These are phyloP conservation scores for Neurospora cerealis DNA, from an alignment of 495 filamentous ascomycete species.

Conservation along the genomic window DNA sequence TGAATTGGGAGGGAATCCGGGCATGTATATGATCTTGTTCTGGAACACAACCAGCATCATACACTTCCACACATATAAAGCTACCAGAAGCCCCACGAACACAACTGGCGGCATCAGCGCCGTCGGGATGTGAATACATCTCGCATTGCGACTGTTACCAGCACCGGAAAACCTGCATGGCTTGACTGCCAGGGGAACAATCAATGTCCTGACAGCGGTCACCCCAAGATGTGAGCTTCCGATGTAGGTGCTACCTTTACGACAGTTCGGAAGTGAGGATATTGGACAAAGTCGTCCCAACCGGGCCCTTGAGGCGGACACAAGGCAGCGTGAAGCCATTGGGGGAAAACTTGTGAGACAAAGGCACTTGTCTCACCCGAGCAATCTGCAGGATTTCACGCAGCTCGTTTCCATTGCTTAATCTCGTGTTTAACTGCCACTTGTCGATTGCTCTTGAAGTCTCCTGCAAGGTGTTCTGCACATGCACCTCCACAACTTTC, in stretches of 20 bases:
- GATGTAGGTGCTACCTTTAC: background rate
- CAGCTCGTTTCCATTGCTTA: constrained; percentile 20
- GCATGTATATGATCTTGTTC: constrained; percentile 79
- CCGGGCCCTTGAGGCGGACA: constrained; percentile 1
- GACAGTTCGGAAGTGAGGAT: constrained; percentile 5
- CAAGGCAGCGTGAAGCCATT: constrained; percentile 1
- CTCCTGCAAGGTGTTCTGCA: constrained; percentile 9
- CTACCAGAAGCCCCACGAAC: constrained; percentile 55
- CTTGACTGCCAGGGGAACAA: background rate
- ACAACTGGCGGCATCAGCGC: constrained; percentile 53
- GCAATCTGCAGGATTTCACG: constrained; percentile 8
- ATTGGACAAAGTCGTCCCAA: background rate
- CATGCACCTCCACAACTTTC: background rate
- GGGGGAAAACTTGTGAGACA: background rate
- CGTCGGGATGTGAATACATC: constrained; percentile 39
- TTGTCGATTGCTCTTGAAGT: constrained; percentile 6
- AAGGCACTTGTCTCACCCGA: constrained; percentile 7
- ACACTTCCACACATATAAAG: constrained; percentile 72
- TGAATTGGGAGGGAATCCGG: constrained; percentile 54
- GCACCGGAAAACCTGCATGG: background rate
- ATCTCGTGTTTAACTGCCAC: constrained; percentile 22
- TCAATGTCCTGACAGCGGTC: background rate
- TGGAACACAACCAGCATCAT: constrained; percentile 72
- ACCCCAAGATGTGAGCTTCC: constrained; percentile 3
- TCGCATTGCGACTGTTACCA: constrained; percentile 2